phyloP scores from a whole-genome alignment of 768 basidiomycete species.

The Tricholoma terreum region DNA sequence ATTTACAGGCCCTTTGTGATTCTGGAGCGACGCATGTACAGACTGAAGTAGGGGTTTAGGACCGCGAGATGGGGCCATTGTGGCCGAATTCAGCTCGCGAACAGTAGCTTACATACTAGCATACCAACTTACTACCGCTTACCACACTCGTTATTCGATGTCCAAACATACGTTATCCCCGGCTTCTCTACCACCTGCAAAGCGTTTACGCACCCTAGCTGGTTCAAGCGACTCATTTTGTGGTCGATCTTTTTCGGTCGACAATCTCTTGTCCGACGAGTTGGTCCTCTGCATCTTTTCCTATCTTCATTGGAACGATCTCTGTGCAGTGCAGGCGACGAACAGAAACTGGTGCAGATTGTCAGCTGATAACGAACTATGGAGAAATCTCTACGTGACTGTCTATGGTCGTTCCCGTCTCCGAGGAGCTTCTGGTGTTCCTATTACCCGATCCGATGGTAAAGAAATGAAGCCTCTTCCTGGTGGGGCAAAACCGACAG shows the following conservation, averaged over 20 bases:
- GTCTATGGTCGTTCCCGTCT: slow-evolving; percentile 67
- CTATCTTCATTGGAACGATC: slow-evolving; percentile 61
- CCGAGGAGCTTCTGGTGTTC: slow-evolving; percentile 64
- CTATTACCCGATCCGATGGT: slow-evolving; percentile 51
- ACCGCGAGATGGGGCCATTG: slow-evolving; percentile 55
- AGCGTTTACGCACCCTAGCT: slow-evolving; percentile 43
- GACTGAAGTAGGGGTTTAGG: slow-evolving; percentile 51
- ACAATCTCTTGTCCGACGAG: slow-evolving; percentile 68
- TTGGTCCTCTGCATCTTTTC: slow-evolving; percentile 73
- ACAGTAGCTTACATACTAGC: neutral
- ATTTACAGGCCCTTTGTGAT: slow-evolving; percentile 84
- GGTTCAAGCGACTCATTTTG: slow-evolving; percentile 3
- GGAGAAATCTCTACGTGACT: slow-evolving; percentile 62
- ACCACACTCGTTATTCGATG: slow-evolving; percentile 27
- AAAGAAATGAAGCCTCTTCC: slow-evolving; percentile 60
- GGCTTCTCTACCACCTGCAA: slow-evolving; percentile 50
- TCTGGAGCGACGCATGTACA: slow-evolving; percentile 59
- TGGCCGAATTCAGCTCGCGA: slow-evolving; percentile 3
- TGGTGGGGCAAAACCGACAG: slow-evolving; percentile 39
- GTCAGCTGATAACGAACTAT: slow-evolving; percentile 68
- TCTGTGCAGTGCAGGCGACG: slow-evolving; percentile 60
- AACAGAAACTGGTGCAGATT: slow-evolving; percentile 68
- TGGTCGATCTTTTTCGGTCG: slow-evolving; percentile 38
- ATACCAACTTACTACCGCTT: too few relatives aligned
- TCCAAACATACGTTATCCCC: slow-evolving; percentile 51